These are phyloP conservation scores for Xylaria digitata DNA, from an alignment of 2,329 filamentous ascomycete genomes.

Conservation along the genomic window DNA sequence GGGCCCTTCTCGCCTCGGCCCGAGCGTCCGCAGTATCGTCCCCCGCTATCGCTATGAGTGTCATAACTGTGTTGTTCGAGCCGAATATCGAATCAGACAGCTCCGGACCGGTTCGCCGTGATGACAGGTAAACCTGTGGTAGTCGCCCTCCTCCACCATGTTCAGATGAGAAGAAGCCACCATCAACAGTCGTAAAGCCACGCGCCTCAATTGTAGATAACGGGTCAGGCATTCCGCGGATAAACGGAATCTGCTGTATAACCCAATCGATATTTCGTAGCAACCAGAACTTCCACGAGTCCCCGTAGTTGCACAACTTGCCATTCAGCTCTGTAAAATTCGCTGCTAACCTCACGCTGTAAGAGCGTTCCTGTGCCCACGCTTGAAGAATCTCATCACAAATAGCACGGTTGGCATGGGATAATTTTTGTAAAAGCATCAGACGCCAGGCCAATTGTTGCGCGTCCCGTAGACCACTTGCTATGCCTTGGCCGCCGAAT, in stretches of 20 bases:
- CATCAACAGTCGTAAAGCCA: constrained; percentile 37
- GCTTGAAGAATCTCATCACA: constrained; percentile 34
- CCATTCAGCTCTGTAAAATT: constrained; percentile 41
- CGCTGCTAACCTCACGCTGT: constrained; percentile 41
- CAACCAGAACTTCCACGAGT: constrained; percentile 39
- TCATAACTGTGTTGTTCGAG: constrained; percentile 35
- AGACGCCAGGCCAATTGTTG: constrained; percentile 52
- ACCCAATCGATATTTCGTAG: constrained; percentile 35
- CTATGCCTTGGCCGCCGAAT: constrained; percentile 55
- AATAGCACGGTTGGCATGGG: constrained; percentile 19
- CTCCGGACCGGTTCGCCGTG: constrained; percentile 3
- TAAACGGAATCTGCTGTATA: constrained; percentile 32
- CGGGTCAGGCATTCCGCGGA: constrained; percentile 29
- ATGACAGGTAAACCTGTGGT: constrained; percentile 43
- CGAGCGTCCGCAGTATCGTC: constrained; percentile 8
- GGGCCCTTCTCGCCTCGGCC: constrained; percentile 32
- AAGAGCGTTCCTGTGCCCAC: constrained; percentile 41
- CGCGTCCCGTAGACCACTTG: constrained; percentile 52
- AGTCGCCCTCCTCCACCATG: constrained; percentile 41
- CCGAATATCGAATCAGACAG: constrained; percentile 42
- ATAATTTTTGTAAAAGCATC: constrained; percentile 36
- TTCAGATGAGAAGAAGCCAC: constrained; percentile 39
- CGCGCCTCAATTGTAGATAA: constrained; percentile 32
- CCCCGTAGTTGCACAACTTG: constrained; percentile 43
- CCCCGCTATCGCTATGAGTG: constrained; percentile 35